These are phyloP conservation scores for Diaporthe longicolla DNA, from an alignment of 2,329 filamentous ascomycete genomes.

Conservation along the genomic window DNA sequence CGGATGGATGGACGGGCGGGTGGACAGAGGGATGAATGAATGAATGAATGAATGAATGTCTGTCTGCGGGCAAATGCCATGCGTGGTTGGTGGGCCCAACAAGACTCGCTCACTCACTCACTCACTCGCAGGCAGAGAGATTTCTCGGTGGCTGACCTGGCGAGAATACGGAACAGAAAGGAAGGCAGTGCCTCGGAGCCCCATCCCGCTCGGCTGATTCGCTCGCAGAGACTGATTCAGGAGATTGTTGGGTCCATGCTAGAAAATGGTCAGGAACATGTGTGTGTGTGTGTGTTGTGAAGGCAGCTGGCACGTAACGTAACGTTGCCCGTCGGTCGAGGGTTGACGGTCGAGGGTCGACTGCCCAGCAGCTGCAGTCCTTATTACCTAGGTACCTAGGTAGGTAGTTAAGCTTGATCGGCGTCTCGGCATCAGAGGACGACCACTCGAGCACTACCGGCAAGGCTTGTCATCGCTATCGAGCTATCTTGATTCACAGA, in stretches of 20 bases:
- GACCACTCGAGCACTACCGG: neutral
- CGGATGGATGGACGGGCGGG: neutral
- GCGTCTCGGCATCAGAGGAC: neutral
- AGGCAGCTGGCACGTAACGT: slow-evolving; percentile 25
- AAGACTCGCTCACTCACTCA: neutral
- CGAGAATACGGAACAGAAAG: neutral
- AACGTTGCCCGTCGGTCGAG: slow-evolving; percentile 17
- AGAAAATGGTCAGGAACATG: slow-evolving; percentile 3
- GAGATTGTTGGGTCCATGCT: neutral
- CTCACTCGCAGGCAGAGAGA: neutral
- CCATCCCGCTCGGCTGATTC: slow-evolving; percentile 1
- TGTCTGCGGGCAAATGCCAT: neutral
- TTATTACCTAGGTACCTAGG: too few relatives aligned
- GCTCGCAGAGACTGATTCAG: slow-evolving; percentile 3
- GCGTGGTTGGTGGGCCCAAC: neutral
- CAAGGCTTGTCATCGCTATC: neutral
- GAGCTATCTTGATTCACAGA: neutral
- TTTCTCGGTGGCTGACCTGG: neutral
- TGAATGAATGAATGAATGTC: too few relatives aligned
- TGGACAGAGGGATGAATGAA: neutral
- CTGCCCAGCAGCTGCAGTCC: too few relatives aligned
- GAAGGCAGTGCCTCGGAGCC: neutral
- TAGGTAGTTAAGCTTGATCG: slow-evolving; percentile 25
- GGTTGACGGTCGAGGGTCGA: too few relatives aligned
- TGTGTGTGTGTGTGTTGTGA: slow-evolving; percentile 9